Evolutionary conservation across 768 basidiomycete species (phyloP), one percentile per base, ranked within the genome.

Genomic region (Boletus rubescentipes): DNA sequence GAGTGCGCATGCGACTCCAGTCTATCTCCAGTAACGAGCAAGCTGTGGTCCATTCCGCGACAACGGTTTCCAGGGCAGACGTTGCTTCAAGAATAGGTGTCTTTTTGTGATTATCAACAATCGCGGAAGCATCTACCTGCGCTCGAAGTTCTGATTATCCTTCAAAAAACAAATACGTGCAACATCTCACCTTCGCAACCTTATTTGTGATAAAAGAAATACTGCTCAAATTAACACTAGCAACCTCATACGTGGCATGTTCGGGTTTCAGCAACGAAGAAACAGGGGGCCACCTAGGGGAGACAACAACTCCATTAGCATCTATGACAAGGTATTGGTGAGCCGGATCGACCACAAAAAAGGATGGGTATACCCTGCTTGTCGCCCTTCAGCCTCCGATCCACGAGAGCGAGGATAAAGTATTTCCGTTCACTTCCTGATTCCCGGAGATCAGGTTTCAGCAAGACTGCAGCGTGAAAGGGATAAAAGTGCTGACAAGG

Each of bases 141-240:
- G 9, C 30, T 34, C 41, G n/a, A 46, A 18, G n/a, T 7, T 35
- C 3, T 58, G 35, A 57, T 44, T 37, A 49, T 49, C n/a, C 0
- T 14, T 21, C 15, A 12, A 35, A 48, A 9, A 8, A n/a, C 31
- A 32, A 7, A 16, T n/a, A 23, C 30, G 66, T 51, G 10, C 7
- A 23, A 86, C 0, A 43, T 85, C 81, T 94, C 91, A 89, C 93
- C 82, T 97, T 95, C 58, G 93, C 69, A 4, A 71, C 76, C 32
- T 78, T 77, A 47, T 79, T 82, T 12, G 92, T 87, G 8, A 98
- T 83, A 46, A 95, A 72, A 15, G 81, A 75, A 41, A 99, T 85
- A 62, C 88, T 91, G 20, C 81, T 82, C 37, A 91, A 65, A 1
- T 88, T 80, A 6, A 97, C 79, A 4, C 75, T 69, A 3, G 73